Percentiles rank a stretch among this genome's conserved stretches.
These are phyloP conservation scores for Globisporangium viniferum DNA, from an alignment of 352 stramenopile genomes.

Conservation along the genomic window DNA sequence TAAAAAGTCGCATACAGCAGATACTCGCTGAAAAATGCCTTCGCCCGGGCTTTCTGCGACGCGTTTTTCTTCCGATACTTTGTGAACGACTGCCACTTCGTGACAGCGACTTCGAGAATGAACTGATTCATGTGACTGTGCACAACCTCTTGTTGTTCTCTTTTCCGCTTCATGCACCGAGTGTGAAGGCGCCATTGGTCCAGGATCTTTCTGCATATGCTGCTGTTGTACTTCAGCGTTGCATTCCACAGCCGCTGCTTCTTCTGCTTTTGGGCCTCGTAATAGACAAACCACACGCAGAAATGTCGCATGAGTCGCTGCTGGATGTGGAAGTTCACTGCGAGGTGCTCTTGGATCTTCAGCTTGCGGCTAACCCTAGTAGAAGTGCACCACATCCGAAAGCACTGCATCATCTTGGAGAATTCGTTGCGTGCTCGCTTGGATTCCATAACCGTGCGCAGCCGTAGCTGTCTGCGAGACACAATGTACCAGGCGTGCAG, in stretches of 20 bases:
- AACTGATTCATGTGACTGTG: not conserved
- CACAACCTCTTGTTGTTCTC: not conserved
- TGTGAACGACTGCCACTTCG: not conserved
- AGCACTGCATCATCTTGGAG: not conserved
- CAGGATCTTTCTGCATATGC: not conserved
- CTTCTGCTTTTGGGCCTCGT: not conserved
- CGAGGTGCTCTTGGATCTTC: not conserved
- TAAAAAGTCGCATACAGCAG: slow-evolving; percentile 25
- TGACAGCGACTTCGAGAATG: not conserved
- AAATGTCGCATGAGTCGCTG: slow-evolving; percentile 3
- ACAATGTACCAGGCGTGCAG: slow-evolving; percentile 31
- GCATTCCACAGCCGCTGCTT: not conserved
- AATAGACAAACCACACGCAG: slow-evolving; percentile 4
- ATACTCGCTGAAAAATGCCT: slow-evolving; percentile 28
- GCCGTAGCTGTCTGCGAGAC: slow-evolving; percentile 16
- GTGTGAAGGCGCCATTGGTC: not conserved
- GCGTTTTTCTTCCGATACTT: not conserved
- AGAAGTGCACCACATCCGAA: slow-evolving; percentile 1
- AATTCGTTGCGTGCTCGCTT: not conserved
- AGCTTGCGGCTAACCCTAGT: not conserved
- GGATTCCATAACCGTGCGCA: slow-evolving; percentile 16
- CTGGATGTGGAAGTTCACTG: not conserved
- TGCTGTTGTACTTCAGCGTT: not conserved
- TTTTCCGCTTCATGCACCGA: not conserved
- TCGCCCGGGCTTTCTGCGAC: slow-evolving; percentile 14